These are phyloP conservation scores for Rhizoctonia solani DNA, from an alignment of 1,284 basidiomycete genomes.

Conservation along the genomic window DNA sequence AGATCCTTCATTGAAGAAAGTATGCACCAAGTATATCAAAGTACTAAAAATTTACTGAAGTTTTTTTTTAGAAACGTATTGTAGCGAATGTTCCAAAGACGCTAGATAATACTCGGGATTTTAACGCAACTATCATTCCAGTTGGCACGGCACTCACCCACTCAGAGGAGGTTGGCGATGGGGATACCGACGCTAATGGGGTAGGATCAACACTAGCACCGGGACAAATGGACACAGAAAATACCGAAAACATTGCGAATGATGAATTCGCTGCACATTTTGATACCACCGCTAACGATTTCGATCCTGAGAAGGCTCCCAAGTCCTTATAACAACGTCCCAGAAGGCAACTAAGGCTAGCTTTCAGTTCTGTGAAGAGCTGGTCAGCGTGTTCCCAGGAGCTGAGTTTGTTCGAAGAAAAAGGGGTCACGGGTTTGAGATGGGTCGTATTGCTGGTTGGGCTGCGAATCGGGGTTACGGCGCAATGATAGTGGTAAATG, in stretches of 20 bases:
- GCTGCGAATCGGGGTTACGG: constrained; percentile 86
- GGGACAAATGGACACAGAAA: constrained; percentile 53
- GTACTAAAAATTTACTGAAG: background rate
- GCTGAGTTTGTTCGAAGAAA: constrained; percentile 90
- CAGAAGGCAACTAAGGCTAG: constrained; percentile 83
- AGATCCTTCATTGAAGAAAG: constrained; percentile 74
- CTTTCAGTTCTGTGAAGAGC: constrained; percentile 88
- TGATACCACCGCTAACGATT: constrained; percentile 50
- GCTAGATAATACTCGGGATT: constrained; percentile 91
- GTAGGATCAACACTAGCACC: constrained; percentile 39
- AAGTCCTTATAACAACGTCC: constrained; percentile 89
- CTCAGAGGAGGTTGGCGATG: constrained; percentile 39
- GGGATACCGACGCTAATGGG: background rate
- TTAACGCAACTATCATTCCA: constrained; percentile 82
- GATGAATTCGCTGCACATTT: constrained; percentile 77
- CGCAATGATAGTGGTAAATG: constrained; percentile 91
- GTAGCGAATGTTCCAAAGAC: constrained; percentile 87
- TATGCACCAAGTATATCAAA: constrained; percentile 45
- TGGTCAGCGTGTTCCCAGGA: constrained; percentile 91
- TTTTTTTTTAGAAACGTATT: constrained; percentile 67
- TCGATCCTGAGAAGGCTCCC: constrained; percentile 72
- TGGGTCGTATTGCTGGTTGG: constrained; percentile 94
- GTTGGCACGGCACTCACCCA: constrained; percentile 57
- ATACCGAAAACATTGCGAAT: constrained; percentile 66
- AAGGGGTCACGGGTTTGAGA: constrained; percentile 91